Conservation (phyloP, 2,329 filamentous ascomycete species). For the Didymella arachidicola region DNA sequence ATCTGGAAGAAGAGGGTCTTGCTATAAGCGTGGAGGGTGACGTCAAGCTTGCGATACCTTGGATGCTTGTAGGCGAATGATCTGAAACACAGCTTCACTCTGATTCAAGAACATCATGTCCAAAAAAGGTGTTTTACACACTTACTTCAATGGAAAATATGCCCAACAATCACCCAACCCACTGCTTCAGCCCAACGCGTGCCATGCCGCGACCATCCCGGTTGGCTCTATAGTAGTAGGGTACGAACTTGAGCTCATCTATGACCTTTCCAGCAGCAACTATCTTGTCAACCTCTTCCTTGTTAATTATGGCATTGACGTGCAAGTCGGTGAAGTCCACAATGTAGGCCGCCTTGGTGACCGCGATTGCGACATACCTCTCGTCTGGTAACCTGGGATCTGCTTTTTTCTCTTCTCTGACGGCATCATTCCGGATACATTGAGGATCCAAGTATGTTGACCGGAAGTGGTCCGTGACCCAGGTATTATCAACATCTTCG, state of each 20-base stretch:
- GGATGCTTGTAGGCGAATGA: neutral
- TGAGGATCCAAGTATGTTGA: constrained; percentile 1
- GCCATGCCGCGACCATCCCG: constrained; percentile 4
- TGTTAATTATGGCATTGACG: neutral
- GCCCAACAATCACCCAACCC: neutral
- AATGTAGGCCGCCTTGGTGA: neutral
- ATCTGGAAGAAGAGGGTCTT: constrained; percentile 26
- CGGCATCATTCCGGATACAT: neutral
- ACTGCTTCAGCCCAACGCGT: constrained; percentile 4
- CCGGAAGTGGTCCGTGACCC: constrained; percentile 61
- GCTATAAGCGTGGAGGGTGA: constrained; percentile 28
- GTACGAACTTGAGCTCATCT: constrained; percentile 1
- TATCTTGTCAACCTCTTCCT: neutral
- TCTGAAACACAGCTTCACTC: neutral
- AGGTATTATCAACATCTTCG: constrained; percentile 66
- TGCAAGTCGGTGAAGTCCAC: neutral
- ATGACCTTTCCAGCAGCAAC: neutral
- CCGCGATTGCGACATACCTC: neutral
- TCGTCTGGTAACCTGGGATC: neutral
- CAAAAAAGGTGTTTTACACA: no score
- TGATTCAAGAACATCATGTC: no score
- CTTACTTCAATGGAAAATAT: no score
- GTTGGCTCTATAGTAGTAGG: constrained; percentile 9
- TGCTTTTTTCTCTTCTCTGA: neutral
- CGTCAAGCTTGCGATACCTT: constrained; percentile 23